Conservation (phyloP, 1,284 basidiomycete genomes). For the Mycena sp. region DNA sequence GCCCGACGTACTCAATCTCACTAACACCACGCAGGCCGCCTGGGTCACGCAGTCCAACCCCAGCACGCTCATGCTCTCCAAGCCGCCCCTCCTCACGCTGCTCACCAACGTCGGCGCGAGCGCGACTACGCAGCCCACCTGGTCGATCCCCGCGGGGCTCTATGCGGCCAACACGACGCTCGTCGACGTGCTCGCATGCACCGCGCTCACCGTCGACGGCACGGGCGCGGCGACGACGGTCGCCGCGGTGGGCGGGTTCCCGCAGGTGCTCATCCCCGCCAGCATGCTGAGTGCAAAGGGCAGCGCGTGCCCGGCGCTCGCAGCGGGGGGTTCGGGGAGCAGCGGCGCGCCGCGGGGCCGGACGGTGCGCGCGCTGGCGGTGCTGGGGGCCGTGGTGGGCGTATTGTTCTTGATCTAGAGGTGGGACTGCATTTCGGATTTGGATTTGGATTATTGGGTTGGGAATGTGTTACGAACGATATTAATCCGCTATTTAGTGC, state of each 20-base stretch:
- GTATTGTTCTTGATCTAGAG: no score
- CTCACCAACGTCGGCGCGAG: slow-evolving; percentile 70
- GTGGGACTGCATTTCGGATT: no score
- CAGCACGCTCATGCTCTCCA: slow-evolving; percentile 65
- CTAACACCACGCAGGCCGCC: slow-evolving; percentile 48
- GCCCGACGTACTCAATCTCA: not conserved
- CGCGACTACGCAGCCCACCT: slow-evolving; percentile 41
- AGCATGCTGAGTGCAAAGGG: slow-evolving; percentile 15
- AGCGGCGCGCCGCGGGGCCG: not conserved
- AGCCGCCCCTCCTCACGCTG: slow-evolving; percentile 72
- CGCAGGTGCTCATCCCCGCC: slow-evolving; percentile 26
- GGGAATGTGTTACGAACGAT: no score
- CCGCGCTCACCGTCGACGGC: slow-evolving; percentile 21
- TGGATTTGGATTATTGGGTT: no score
- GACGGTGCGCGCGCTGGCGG: slow-evolving; percentile 7
- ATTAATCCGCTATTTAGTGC: no score
- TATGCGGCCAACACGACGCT: slow-evolving; percentile 60
- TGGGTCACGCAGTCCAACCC: slow-evolving; percentile 53
- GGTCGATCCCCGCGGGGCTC: slow-evolving; percentile 54
- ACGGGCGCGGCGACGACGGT: slow-evolving; percentile 20
- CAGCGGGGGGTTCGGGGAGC: slow-evolving; percentile 7
- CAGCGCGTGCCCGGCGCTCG: slow-evolving; percentile 22
- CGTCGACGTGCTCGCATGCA: slow-evolving; percentile 71
- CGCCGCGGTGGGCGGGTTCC: slow-evolving; percentile 25
- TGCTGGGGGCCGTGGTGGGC: slow-evolving; percentile 7